phyloP scores from a whole-genome alignment of 371 early-diverging fungal genomes.

The Actinomucor elegans region DNA sequence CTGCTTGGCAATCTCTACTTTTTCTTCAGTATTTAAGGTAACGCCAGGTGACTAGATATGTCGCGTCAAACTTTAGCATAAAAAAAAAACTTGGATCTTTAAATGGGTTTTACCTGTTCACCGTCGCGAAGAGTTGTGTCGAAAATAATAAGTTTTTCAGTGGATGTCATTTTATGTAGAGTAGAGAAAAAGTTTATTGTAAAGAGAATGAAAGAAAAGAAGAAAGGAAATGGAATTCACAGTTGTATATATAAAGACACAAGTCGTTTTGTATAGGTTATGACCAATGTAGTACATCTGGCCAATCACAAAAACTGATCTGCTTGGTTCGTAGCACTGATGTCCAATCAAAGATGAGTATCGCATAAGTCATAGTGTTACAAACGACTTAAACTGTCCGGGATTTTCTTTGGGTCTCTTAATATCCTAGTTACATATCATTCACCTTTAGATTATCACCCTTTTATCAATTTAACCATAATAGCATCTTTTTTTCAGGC shows the following conservation, averaged over 20 bases:
- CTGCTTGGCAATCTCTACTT: slow-evolving; percentile 90
- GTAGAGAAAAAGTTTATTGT: too few relatives aligned
- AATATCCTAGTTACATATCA: too few relatives aligned
- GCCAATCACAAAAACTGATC: slow-evolving; percentile 10
- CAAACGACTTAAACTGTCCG: neutral
- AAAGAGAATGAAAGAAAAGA: neutral
- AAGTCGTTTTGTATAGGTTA: slow-evolving; percentile 9
- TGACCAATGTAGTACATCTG: slow-evolving; percentile 18
- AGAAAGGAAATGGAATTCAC: neutral
- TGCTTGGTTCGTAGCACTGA: neutral
- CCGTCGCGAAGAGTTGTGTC: slow-evolving; percentile 96
- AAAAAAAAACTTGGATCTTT: neutral
- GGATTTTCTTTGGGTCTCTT: neutral
- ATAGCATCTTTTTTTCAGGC: too few relatives aligned
- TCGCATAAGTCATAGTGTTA: slow-evolving; percentile 14
- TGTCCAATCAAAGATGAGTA: slow-evolving; percentile 3
- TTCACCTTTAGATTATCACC: too few relatives aligned
- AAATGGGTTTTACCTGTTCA: slow-evolving; percentile 76
- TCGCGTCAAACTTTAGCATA: neutral
- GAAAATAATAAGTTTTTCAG: slow-evolving; percentile 85
- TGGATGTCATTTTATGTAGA: slow-evolving; percentile 2
- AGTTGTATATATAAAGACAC: neutral
- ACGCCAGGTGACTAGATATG: slow-evolving; percentile 89
- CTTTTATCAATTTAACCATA: too few relatives aligned
- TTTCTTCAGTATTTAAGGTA: slow-evolving; percentile 88